Conservation (phyloP, 73 alveolate genomes). For the Tetrahymena thermophila region DNA sequence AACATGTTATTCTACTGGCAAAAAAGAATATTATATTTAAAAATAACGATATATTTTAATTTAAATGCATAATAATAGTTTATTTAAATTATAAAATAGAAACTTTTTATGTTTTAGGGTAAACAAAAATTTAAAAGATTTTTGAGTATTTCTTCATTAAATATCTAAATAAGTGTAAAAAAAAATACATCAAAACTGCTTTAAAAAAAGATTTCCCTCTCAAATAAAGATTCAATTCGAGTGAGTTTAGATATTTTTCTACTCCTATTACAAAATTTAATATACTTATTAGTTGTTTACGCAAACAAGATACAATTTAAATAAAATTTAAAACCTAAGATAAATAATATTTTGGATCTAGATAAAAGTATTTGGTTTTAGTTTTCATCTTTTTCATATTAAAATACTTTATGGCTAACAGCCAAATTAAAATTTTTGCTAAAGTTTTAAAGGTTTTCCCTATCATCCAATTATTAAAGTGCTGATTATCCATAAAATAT, state of each 20-base stretch:
- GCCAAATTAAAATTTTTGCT: too few relatives aligned
- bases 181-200: not conserved
- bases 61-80: not conserved
- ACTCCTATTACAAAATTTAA: not conserved
- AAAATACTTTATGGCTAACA: too few relatives aligned
- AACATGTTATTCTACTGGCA: too few relatives aligned
- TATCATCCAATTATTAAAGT: not conserved
- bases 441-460: not conserved
- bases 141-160: not conserved
- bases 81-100: too few relatives aligned
- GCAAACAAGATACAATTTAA: not conserved
- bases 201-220: not conserved
- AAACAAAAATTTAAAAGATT: too few relatives aligned
- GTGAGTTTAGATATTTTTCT: not conserved
- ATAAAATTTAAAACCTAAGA: not conserved
- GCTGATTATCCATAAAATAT: too few relatives aligned
- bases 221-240: not conserved
- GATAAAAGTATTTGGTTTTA: not conserved
- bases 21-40: not conserved
- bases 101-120: not conserved
- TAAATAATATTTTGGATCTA: not conserved
- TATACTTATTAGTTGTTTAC: not conserved
- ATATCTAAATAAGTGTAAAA: not conserved
- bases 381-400: not conserved
- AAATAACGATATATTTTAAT: too few relatives aligned